phyloP scores from a whole-genome alignment of 208 protist genomes.

The Lotmaria passim region DNA sequence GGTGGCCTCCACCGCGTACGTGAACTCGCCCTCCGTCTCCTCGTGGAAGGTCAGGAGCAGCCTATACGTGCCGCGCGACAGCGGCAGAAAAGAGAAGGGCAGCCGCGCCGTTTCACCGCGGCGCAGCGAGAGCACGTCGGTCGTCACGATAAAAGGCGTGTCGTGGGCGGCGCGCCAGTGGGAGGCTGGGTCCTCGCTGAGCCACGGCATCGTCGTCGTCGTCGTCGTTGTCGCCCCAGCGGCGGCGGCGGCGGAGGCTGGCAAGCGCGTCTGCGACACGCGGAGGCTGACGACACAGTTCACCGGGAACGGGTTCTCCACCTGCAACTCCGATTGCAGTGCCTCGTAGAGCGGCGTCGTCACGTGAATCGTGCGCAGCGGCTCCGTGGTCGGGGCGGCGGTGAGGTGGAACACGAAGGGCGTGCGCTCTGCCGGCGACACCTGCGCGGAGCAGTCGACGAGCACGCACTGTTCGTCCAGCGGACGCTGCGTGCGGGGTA shows the following conservation, averaged over 20 bases:
- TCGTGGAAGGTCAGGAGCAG: constrained; percentile 86
- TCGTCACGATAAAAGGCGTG: constrained; percentile 62
- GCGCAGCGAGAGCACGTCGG: constrained; percentile 79
- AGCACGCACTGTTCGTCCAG: constrained; percentile 72
- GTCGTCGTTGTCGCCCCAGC: not conserved
- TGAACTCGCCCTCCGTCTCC: constrained; percentile 91
- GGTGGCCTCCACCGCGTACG: constrained; percentile 74
- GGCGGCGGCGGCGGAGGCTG: not conserved
- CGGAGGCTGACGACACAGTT: constrained; percentile 82
- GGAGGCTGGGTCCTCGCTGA: constrained; percentile 12
- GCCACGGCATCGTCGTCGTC: constrained; percentile 21
- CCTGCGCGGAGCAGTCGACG: constrained; percentile 52
- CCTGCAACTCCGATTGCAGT: constrained; percentile 65
- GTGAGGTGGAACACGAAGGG: constrained; percentile 78
- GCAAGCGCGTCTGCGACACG: constrained; percentile 60
- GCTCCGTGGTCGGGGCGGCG: constrained; percentile 70
- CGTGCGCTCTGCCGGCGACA: constrained; percentile 52
- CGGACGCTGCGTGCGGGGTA: constrained; percentile 71
- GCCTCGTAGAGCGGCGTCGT: constrained; percentile 81
- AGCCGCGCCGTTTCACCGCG: constrained; percentile 68
- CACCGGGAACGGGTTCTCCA: constrained; percentile 83
- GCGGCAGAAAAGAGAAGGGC: constrained; percentile 83
- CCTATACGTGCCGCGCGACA: constrained; percentile 76
- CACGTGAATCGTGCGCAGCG: constrained; percentile 67
- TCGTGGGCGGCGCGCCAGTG: constrained; percentile 32